Percentiles rank a stretch among this genome's conserved stretches.
These are phyloP conservation scores for Phaffia tasmanica DNA, from an alignment of 768 basidiomycete genomes.

Conservation along the genomic window DNA sequence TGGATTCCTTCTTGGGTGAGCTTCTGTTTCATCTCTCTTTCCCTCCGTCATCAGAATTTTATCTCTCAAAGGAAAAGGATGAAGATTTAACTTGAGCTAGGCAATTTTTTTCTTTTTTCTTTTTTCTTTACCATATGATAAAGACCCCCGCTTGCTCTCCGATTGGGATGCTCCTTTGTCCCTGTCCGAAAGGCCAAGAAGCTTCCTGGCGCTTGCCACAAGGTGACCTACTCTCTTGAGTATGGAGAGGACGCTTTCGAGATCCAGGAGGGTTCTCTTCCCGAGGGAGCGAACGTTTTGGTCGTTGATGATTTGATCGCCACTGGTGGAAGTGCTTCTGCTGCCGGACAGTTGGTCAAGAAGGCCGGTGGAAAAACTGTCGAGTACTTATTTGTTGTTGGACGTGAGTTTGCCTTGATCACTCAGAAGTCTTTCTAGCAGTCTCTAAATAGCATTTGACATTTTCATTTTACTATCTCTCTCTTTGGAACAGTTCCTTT, in stretches of 20 bases:
- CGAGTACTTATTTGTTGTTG: slow-evolving; percentile 91
- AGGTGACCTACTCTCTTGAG: slow-evolving; percentile 57
- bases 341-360: slow-evolving; percentile 77
- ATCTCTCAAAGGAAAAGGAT: neutral
- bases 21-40: neutral
- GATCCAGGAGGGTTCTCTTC: slow-evolving; percentile 79
- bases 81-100: neutral
- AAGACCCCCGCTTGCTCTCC: slow-evolving; percentile 68
- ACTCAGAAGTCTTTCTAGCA: neutral
- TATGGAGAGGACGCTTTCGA: slow-evolving; percentile 95
- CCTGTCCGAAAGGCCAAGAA: slow-evolving; percentile 91
- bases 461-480: neutral
- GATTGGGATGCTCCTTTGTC: slow-evolving; percentile 87
- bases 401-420: slow-evolving; percentile 33
- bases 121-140: neutral
- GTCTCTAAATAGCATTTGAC: neutral
- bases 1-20: slow-evolving; percentile 73
- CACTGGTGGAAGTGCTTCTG: slow-evolving; percentile 87
- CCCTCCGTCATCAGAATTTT: neutral
- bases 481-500: slow-evolving; percentile 30
- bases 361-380: slow-evolving; percentile 72
- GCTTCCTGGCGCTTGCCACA: slow-evolving; percentile 73
- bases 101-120: neutral
- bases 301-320: slow-evolving; percentile 93
- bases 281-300: slow-evolving; percentile 68